Evolutionary conservation across 257 asterid species (phyloP).

Genomic region (Plantago elongata): DNA sequence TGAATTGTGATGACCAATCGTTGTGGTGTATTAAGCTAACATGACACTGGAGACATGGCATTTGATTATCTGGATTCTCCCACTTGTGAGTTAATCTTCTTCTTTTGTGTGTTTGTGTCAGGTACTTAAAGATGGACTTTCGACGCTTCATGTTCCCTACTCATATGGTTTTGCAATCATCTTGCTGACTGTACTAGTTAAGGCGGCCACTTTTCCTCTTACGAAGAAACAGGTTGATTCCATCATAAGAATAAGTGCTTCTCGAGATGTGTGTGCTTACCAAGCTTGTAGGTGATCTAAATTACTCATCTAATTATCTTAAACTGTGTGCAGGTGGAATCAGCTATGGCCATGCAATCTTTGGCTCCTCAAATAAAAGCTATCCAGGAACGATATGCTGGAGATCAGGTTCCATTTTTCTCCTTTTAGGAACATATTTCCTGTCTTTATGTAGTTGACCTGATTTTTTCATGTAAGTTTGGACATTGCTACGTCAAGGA

Average conservation of each 20-base stretch:
- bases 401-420: conserved; percentile 73
- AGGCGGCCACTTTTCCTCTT: conserved; percentile 91
- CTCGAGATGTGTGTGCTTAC: background rate
- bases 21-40: too few relatives aligned
- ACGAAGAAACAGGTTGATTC: conserved; percentile 85
- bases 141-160: conserved; percentile 82
- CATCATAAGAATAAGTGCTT: conserved; percentile 7
- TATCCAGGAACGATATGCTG: conserved; percentile 93
- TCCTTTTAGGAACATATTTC: conserved; percentile 22
- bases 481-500: conserved; percentile 3
- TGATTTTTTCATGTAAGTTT: conserved; percentile 4
- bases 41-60: too few relatives aligned
- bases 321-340: conserved; percentile 66
- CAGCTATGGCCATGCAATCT: conserved; percentile 95
- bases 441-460: conserved; percentile 5
- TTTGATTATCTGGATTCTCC: too few relatives aligned
- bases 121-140: conserved; percentile 92
- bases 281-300: conserved; percentile 12
- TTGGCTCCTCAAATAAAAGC: conserved; percentile 97
- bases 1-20: too few relatives aligned
- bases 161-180: conserved; percentile 97
- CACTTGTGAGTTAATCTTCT: background rate
- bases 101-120: conserved; percentile 23
- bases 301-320: conserved; percentile 14
- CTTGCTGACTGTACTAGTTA: conserved; percentile 78